Evolutionary conservation across 23 red algal genomes (phyloP).

Genomic region (Gracilaria gracilis): DNA sequence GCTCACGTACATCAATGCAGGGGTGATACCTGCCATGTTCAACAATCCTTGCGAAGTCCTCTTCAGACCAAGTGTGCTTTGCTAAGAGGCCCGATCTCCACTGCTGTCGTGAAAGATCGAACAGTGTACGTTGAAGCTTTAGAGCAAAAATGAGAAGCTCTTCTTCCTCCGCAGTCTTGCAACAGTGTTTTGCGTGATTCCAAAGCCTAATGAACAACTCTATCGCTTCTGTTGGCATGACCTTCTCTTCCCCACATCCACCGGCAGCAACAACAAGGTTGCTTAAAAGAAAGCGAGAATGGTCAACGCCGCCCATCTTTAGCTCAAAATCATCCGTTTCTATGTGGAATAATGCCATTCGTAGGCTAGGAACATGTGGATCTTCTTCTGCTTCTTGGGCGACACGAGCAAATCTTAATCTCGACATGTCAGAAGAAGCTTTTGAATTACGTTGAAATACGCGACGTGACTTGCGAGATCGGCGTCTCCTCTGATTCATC

Average conservation of each 20-base stretch:
- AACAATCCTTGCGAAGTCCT: constrained; percentile 16
- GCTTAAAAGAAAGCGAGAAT: not conserved
- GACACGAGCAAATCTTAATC: not conserved
- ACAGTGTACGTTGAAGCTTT: not conserved
- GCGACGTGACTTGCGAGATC: too few relatives aligned
- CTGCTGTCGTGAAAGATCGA: not conserved
- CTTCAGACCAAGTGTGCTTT: not conserved
- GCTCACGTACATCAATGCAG: constrained; percentile 45
- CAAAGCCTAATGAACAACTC: not conserved
- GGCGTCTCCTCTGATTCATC: too few relatives aligned
- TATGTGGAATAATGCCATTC: not conserved
- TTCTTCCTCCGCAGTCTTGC: not conserved
- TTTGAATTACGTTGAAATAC: too few relatives aligned
- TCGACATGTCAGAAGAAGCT: too few relatives aligned
- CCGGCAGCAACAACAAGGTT: not conserved
- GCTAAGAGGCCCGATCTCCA: not conserved
- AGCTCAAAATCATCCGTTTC: not conserved
- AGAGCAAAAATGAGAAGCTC: constrained; percentile 20
- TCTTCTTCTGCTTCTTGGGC: not conserved
- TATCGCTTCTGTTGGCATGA: not conserved
- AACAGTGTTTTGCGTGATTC: not conserved
- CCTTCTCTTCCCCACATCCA: not conserved
- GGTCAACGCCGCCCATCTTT: not conserved
- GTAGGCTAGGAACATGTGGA: not conserved
- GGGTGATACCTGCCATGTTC: constrained; percentile 13